Evolutionary conservation across 208 protist genomes (phyloP).

Genomic region (Spongospora subterranea): DNA sequence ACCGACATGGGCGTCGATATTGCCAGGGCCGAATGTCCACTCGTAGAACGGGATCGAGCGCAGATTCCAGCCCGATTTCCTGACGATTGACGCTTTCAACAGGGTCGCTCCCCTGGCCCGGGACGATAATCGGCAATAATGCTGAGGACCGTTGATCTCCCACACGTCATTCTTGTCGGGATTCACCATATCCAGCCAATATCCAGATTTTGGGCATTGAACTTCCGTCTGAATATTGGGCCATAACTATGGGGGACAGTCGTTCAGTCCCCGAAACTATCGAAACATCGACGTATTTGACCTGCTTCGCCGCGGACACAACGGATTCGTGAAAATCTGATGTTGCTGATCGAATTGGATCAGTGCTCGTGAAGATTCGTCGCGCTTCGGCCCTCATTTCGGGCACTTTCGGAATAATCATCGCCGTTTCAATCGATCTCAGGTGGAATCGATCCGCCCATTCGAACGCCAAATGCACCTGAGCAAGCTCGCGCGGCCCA

Average conservation of each 20-base stretch:
- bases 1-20: neutral
- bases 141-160: conserved; percentile 35
- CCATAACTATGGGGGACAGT: neutral
- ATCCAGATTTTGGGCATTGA: conserved; percentile 29
- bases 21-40: conserved; percentile 27
- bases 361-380: neutral
- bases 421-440: neutral
- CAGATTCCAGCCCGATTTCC: neutral
- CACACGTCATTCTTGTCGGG: neutral
- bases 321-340: neutral
- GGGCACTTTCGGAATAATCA: neutral
- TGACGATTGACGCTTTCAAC: neutral
- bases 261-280: neutral
- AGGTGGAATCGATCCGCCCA: neutral
- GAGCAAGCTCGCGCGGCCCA: neutral
- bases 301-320: neutral
- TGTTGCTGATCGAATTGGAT: neutral
- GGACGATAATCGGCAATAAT: conserved; percentile 26
- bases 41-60: conserved; percentile 20
- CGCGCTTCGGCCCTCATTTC: neutral
- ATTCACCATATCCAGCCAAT: conserved; percentile 2
- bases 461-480: neutral
- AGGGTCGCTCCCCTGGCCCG: neutral
- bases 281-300: neutral
- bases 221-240: neutral